Percentiles rank a stretch among this genome's conserved stretches.
These are phyloP conservation scores for Silene latifolia DNA, from an alignment of 148 eudicot genomes.

Conservation along the genomic window DNA sequence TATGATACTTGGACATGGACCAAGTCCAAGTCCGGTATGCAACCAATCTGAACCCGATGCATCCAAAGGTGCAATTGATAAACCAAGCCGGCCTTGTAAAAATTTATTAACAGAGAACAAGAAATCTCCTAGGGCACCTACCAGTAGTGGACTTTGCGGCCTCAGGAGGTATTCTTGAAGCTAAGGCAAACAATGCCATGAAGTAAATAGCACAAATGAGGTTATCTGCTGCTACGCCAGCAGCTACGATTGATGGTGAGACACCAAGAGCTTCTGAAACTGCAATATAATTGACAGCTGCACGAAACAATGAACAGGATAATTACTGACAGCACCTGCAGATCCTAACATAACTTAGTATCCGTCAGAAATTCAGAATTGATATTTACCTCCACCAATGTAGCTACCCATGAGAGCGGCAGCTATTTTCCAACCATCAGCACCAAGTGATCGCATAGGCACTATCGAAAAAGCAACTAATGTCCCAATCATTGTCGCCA, in stretches of 20 bases:
- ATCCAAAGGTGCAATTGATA: too few species aligned
- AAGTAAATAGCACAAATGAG: conserved; percentile 83
- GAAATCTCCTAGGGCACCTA: conserved; percentile 15
- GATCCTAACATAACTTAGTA: too few species aligned
- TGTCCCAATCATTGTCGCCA: conserved; percentile 71
- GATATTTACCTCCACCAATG: conserved; percentile 77
- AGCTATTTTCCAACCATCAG: conserved; percentile 91
- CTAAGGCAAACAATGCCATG: conserved; percentile 65
- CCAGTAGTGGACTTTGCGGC: conserved; percentile 39
- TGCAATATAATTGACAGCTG: conserved; percentile 85
- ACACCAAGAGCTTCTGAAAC: conserved; percentile 63
- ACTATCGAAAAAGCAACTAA: conserved; percentile 65
- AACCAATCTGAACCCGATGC: too few species aligned
- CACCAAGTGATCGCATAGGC: conserved; percentile 88
- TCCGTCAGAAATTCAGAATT: too few species aligned
- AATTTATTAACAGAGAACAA: background rate
- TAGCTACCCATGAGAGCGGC: conserved; percentile 91
- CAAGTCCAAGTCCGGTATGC: too few species aligned
- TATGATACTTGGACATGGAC: too few species aligned
- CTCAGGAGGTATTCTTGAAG: conserved; percentile 65
- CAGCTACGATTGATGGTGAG: conserved; percentile 79
- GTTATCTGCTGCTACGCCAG: conserved; percentile 94
- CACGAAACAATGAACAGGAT: conserved; percentile 13
- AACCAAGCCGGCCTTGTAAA: too few species aligned
- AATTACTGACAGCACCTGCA: background rate